A percentile compares a stretch with the other conserved stretches of the same genome.
phyloP scores from a whole-genome alignment of 768 basidiomycete species.

The Suillus sp. region DNA sequence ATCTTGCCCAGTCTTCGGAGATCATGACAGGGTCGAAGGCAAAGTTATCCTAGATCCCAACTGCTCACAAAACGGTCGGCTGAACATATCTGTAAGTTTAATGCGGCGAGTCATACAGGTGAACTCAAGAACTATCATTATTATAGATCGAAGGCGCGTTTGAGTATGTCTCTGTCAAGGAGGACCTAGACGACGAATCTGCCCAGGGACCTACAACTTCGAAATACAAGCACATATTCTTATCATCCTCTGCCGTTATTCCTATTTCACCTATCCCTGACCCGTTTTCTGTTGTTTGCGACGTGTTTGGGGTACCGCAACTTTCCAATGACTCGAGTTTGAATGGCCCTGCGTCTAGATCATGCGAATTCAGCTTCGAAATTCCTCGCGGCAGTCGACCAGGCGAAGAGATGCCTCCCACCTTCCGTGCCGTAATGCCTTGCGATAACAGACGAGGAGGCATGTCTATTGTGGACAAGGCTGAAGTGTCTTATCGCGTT shows the following conservation, averaged over 20 bases:
- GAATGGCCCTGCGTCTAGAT: slow-evolving; percentile 30
- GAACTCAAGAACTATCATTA: slow-evolving; percentile 11
- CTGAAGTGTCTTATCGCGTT: slow-evolving; percentile 56
- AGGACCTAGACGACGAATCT: slow-evolving; percentile 23
- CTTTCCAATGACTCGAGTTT: slow-evolving; percentile 48
- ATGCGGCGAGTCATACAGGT: neutral
- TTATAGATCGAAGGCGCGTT: slow-evolving; percentile 66
- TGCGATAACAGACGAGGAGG: slow-evolving; percentile 28
- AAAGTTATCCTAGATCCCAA: slow-evolving; percentile 57
- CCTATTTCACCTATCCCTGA: slow-evolving; percentile 36
- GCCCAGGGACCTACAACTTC: slow-evolving; percentile 25
- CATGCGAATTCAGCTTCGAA: slow-evolving; percentile 55
- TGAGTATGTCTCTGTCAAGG: slow-evolving; percentile 39
- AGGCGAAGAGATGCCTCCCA: slow-evolving; percentile 65
- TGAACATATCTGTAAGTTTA: slow-evolving; percentile 54
- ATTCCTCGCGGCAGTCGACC: slow-evolving; percentile 50
- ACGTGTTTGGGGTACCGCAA: slow-evolving; percentile 45
- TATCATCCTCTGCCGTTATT: slow-evolving; percentile 47
- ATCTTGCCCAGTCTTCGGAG: slow-evolving; percentile 55
- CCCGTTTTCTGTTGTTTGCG: slow-evolving; percentile 26
- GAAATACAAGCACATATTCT: slow-evolving; percentile 48
- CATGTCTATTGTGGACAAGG: slow-evolving; percentile 34
- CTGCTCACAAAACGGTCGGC: slow-evolving; percentile 54
- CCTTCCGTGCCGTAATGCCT: slow-evolving; percentile 47
- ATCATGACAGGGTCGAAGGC: slow-evolving; percentile 61